Base-by-base conservation (phyloP, 2,329 filamentous ascomycete species). In the Apiospora saccharicola region DNA sequence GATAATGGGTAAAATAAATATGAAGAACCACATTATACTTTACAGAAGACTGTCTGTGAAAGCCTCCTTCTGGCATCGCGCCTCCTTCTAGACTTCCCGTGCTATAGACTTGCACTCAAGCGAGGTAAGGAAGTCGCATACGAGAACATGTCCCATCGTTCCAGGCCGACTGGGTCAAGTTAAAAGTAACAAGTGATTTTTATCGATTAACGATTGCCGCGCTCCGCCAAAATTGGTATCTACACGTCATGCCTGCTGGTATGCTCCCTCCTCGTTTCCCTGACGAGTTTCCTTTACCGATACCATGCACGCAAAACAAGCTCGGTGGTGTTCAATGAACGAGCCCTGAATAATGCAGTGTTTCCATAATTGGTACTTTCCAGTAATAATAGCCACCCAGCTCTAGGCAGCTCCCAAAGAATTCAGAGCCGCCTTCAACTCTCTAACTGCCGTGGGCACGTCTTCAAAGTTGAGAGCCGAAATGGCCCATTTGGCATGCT, bases 401-500 rank as follows among this genome's bases (percentile, higher is more conserved):
- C 26, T 68, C 82, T 78, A 92, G 49, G 84, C 84, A 16, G 90
- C 92, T 2, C 94, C 94, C 68, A 98, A 83, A 24, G 86, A 84
- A 71, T 89, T 85, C 74, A 99, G 83, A 3, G 96, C 96, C 73
- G 90, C 90, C 70, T 90, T 90, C 74, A 99, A 82, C 80, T 99
- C 95, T 78, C 92, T 91, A 5, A 98, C 91, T 0, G 96, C 96
- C 0, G 96, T 99, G 1, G 92, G 87, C 1, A 97, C 93, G 80
- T 99, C 96, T 77, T 99, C 96, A 82, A 99, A 99, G 78, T 98
- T 98, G 68, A 99, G 84, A 0, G 96, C 96, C 14, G 95, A 98
- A 57, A 98, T 97, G 0, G 96, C 96, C 94, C 94, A 99, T 78
- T 94, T 95, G 2, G 96, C 95, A 84, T 98, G 96, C 81, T 98